These are phyloP conservation scores for Venturia oleaginea DNA, from an alignment of 2,329 filamentous ascomycete genomes.

Conservation along the genomic window DNA sequence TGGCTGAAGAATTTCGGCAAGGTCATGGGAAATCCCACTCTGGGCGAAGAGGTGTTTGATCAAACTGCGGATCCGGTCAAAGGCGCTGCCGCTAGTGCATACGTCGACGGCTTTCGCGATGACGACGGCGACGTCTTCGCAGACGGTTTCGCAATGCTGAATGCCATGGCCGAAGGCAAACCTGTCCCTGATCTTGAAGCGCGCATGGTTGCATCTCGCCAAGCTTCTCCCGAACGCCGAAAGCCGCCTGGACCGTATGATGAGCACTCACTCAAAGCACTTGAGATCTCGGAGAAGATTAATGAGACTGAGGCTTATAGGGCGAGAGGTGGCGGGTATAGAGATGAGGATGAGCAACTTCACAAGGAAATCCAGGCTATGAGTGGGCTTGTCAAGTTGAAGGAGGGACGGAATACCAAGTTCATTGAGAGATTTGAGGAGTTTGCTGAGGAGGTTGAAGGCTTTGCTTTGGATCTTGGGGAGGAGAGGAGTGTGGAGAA, in stretches of 20 bases:
- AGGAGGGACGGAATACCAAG: background rate
- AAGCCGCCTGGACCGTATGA: background rate
- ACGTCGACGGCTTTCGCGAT: background rate
- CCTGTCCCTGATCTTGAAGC: background rate
- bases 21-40: background rate
- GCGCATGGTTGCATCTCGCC: background rate
- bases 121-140: background rate
- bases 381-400: background rate
- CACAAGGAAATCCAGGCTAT: background rate
- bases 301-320: background rate
- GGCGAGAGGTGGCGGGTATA: background rate
- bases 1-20: background rate
- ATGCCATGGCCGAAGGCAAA: background rate
- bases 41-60: background rate
- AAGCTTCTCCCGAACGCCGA: background rate
- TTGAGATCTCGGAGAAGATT: background rate
- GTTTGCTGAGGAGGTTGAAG: background rate
- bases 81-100: background rate
- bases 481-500: background rate
- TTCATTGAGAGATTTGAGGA: background rate
- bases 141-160: background rate
- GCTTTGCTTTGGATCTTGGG: background rate
- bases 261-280: background rate
- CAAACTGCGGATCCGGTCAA: background rate
- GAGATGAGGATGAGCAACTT: background rate